These are phyloP conservation scores for Carex sylvatica DNA, from an alignment of 202 grass and related monocot species.

Conservation along the genomic window DNA sequence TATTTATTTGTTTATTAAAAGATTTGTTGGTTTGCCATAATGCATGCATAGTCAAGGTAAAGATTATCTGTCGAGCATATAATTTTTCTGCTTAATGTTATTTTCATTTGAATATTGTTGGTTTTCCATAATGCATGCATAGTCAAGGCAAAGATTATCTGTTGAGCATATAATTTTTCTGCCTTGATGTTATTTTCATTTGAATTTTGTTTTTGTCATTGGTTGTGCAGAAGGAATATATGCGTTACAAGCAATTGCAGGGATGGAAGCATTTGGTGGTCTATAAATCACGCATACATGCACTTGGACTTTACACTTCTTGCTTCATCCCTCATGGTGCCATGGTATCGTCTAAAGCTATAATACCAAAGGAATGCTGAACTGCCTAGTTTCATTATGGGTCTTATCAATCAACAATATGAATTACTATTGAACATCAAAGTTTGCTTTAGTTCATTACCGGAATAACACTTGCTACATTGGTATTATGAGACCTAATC, in stretches of 20 bases:
- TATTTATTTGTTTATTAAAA: not conserved
- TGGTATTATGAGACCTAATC: not conserved
- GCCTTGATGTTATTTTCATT: not conserved
- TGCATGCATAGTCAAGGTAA: not conserved
- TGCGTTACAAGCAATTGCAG: constrained; percentile 63
- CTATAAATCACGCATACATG: constrained; percentile 94
- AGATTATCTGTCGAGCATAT: not conserved
- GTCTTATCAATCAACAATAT: not conserved
- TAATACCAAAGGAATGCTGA: not conserved
- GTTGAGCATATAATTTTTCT: not conserved
- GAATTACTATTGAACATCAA: not conserved
- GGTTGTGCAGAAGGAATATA: constrained; percentile 65
- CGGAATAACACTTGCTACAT: not conserved
- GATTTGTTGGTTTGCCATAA: not conserved
- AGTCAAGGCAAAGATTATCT: not conserved
- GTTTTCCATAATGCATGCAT: not conserved
- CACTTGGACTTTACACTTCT: constrained; percentile 90
- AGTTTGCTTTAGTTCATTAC: not conserved
- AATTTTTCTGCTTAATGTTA: not conserved
- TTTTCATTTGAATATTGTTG: not conserved
- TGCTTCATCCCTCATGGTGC: constrained; percentile 72
- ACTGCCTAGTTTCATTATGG: not conserved
- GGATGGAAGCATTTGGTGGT: constrained; percentile 87
- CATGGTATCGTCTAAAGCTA: constrained; percentile 50
- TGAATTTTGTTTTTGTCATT: not conserved